Evolutionary conservation across 192 early-diverging fungal species (phyloP).

Genomic region (Nowakowskiella sp.): DNA sequence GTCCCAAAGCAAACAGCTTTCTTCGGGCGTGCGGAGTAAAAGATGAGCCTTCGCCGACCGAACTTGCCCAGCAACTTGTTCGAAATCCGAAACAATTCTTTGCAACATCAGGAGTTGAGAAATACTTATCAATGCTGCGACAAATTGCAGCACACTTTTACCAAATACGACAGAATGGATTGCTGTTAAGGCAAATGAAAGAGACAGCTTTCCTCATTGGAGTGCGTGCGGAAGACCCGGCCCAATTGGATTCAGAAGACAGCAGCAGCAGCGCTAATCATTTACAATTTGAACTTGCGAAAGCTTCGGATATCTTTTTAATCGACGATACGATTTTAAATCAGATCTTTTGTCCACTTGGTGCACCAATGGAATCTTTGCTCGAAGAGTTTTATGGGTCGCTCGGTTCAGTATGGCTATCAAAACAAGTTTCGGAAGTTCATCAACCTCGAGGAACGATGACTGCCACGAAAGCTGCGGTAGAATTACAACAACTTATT

Average conservation of each 20-base stretch:
- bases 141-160: slow-evolving; percentile 63
- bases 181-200: slow-evolving; percentile 52
- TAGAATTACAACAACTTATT: slow-evolving; percentile 53
- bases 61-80: slow-evolving; percentile 60
- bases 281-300: slow-evolving; percentile 56
- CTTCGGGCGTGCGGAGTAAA: slow-evolving; percentile 76
- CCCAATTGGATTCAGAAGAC: slow-evolving; percentile 15
- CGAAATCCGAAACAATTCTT: slow-evolving; percentile 49
- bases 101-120: slow-evolving; percentile 47
- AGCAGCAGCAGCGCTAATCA: slow-evolving; percentile 6
- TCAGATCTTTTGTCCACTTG: slow-evolving; percentile 66
- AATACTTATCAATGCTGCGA: slow-evolving; percentile 61
- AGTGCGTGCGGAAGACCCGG: slow-evolving; percentile 27
- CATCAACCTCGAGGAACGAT: slow-evolving; percentile 39
- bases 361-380: slow-evolving; percentile 61
- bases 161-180: slow-evolving; percentile 25
- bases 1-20: slow-evolving; percentile 62
- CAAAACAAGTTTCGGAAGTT: slow-evolving; percentile 51
- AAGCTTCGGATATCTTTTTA: slow-evolving; percentile 64
- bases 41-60: slow-evolving; percentile 64
- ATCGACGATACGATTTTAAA: slow-evolving; percentile 67
- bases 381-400: slow-evolving; percentile 55
- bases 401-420: slow-evolving; percentile 60
- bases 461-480: slow-evolving; percentile 30
- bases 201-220: slow-evolving; percentile 58